Base-by-base conservation (phyloP, 345 rosid species). In the Toxicodendron radicans region DNA sequence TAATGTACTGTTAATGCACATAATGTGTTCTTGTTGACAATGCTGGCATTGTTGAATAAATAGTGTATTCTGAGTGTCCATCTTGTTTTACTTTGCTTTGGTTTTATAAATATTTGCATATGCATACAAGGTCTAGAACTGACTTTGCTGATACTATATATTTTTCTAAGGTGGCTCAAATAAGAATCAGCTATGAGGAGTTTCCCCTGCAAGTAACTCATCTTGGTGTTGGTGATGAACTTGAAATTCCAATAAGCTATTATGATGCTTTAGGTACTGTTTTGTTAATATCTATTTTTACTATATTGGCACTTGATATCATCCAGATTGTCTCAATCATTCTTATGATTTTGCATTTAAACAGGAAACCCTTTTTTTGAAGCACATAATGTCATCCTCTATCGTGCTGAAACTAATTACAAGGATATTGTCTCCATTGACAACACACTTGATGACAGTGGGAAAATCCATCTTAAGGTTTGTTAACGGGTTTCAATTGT, bases 341-440 rank as follows among this genome's bases (percentile, higher is more conserved):
- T 57, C 41, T 74, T 79, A 17, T 53, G 7, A 17, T 72, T 79
- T 79, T 75, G 27, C 61, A 24, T 77, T 75, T 74, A 20, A 68
- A 68, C 86, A 94, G 98, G 97, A 75, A 82, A 84, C 74, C 87
- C 84, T 71, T 95, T 95, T 75, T 85, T 82, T 73, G 99, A 95
- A 85, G 94, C 91, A 48, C 83, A 83, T 75, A 80, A 88, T 79
- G 91, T 69, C 54, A 52, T 85, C 79, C 68, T 81, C 61, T 79
- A 84, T 81, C 66, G 78, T 80, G 88, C 75, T 3, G 94, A 88
- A 82, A 87, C 96, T 67, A 91, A 92, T 83, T 85, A 86, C 79
- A 92, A 79, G 10, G 87, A 95, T 81, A 82, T 92, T 73, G 83
- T 90, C 73, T 86, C 84, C 53, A 69, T 92, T 65, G 84, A 79